Evolutionary conservation across 495 filamentous ascomycete species (phyloP), one percentile per base, ranked within the genome.

Genomic region (Podospora sp.): DNA sequence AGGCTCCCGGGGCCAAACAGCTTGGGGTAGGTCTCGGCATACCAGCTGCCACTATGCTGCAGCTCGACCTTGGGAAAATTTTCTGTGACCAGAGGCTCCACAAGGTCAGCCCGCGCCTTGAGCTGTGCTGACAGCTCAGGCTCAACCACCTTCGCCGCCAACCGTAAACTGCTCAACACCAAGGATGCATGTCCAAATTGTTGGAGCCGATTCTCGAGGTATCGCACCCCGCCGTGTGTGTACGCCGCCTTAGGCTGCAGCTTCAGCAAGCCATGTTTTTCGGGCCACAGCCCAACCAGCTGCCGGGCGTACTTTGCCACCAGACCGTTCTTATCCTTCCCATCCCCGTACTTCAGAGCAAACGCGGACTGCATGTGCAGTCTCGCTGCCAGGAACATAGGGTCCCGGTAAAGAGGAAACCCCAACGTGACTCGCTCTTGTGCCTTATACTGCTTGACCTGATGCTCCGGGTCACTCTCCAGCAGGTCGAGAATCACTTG

Each of bases 401-500:
- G 81, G 70, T 83, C 80, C 0, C 73, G 70, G 68, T 69, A 36
- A 22, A 79, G 71, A 18, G 77, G 74, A 29, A 65, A 65, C 21
- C 0, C 9, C n/a, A 24, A 21, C 26, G 9, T 22, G 16, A 55
- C 52, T 25, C 33, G 7, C 46, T 11, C 25, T 46, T 59, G 21
- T 11, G 26, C 18, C 8, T 65, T 11, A 20, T 65, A 62, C 12
- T 69, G 21, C 35, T 24, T 58, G 2, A 62, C 72, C 63, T 65
- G 36, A 66, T 87, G 85, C 8, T 70, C 72, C 24, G 80, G 65
- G 0, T 80, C 65, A 33, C n/a, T 69, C 66, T 90, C 82, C 72
- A 90, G 79, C 52, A 87, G 50, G 12, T 79, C 77, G 25, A 85
- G 67, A 9, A 87, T 74, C 68, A 83, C 75, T 69, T 85, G 80